phyloP scores from a whole-genome alignment of 805 yeast genomes.

The Scheffersomyces amazonensis region DNA sequence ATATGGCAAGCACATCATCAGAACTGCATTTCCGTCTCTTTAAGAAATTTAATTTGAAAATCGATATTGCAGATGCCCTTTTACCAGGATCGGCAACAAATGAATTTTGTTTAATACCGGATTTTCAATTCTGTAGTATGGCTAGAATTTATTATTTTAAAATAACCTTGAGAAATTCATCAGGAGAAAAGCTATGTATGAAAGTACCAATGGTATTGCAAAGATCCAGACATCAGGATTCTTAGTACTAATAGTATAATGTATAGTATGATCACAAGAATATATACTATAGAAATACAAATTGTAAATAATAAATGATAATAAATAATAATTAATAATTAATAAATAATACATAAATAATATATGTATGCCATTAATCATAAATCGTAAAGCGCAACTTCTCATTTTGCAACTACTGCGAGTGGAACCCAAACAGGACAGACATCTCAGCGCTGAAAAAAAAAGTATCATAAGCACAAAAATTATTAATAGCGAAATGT shows the following conservation, averaged over 20 bases:
- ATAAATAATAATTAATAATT: no score
- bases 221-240: no score
- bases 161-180: conserved; percentile 19
- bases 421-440: not conserved
- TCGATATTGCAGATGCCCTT: conserved; percentile 26
- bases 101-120: conserved; percentile 35
- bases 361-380: no score
- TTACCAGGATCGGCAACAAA: conserved; percentile 11
- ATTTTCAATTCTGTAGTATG: conserved; percentile 34
- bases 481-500: no score
- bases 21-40: conserved; percentile 15
- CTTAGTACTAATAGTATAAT: no score
- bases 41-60: conserved; percentile 18
- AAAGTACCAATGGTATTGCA: conserved; percentile 27
- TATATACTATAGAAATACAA: no score
- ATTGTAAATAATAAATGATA: no score
- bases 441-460: no score
- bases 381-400: no score
- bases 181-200: conserved; percentile 19
- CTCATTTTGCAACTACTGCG: not conserved
- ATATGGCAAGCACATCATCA: conserved; percentile 1
- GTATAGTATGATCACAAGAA: no score
- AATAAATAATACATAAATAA: no score
- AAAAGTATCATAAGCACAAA: no score
- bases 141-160: conserved; percentile 33